A percentile compares a stretch with the other conserved stretches of the same genome.
These are phyloP conservation scores for Bonia amplexicaulis DNA, from an alignment of 176 grass and related monocot genomes.

Conservation along the genomic window DNA sequence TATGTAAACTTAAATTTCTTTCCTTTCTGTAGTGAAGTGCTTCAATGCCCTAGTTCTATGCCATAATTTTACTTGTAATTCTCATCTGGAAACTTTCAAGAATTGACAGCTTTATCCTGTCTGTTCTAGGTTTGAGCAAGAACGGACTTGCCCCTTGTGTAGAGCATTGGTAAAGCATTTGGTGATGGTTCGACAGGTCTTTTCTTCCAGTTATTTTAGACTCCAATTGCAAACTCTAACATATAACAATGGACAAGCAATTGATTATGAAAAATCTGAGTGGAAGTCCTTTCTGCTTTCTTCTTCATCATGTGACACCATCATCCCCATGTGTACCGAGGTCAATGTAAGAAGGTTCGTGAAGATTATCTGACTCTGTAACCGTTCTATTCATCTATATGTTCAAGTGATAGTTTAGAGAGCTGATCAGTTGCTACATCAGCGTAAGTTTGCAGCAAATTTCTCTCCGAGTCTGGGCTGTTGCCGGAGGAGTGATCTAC, in stretches of 20 bases:
- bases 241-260: constrained; percentile 27
- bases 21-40: background rate
- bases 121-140: constrained; percentile 77
- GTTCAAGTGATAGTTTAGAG: constrained; percentile 27
- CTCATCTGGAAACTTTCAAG: background rate
- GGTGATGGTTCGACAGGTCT: constrained; percentile 90
- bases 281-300: constrained; percentile 12
- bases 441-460: constrained; percentile 12
- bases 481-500: background rate
- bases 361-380: constrained; percentile 11
- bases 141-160: constrained; percentile 81
- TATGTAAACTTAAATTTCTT: background rate
- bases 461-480: background rate
- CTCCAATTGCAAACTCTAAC: constrained; percentile 25
- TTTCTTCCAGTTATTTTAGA: constrained; percentile 91
- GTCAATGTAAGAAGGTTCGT: constrained; percentile 14
- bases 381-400: constrained; percentile 27
- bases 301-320: background rate
- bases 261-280: constrained; percentile 5
- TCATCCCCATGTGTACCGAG: constrained; percentile 2
- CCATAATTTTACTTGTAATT: constrained; percentile 9
- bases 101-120: constrained; percentile 7
- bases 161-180: constrained; percentile 89
- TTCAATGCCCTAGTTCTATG: background rate
- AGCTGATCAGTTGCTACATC: constrained; percentile 18